Percentiles rank a stretch among this genome's conserved stretches.
Conservation (phyloP, 75 land plant genomes). For the Azolla pinnata region DNA sequence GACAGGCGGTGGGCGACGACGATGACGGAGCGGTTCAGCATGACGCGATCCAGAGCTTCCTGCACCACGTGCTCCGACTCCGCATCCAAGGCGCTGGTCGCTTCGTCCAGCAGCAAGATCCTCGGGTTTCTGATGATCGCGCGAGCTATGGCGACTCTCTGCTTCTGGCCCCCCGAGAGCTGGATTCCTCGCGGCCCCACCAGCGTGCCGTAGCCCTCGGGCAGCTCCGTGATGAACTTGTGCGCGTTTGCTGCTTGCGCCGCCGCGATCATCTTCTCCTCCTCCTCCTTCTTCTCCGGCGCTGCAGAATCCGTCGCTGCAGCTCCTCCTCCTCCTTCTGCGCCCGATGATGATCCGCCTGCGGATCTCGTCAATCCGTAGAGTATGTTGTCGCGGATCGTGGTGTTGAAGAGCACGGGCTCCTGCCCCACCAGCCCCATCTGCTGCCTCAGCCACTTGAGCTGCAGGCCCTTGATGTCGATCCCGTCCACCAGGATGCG, state of each 20-base stretch:
- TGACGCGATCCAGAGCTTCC: conserved; percentile 18
- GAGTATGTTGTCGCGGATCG: conserved; percentile 39
- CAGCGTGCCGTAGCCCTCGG: conserved; percentile 18
- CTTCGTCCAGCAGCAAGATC: conserved; percentile 26
- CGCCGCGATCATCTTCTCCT: conserved; percentile 16
- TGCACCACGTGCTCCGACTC: conserved; percentile 29
- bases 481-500: conserved; percentile 33
- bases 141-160: conserved; percentile 31
- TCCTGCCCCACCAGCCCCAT: conserved; percentile 68
- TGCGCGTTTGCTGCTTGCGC: conserved; percentile 24
- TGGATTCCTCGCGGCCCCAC: conserved; percentile 30
- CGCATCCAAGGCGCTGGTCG: conserved; percentile 26
- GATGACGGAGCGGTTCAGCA: conserved; percentile 19
- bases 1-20: conserved; percentile 27
- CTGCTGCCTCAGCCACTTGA: conserved; percentile 57
- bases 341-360: too few species aligned
- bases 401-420: conserved; percentile 44
- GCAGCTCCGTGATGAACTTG: conserved; percentile 19
- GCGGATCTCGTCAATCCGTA: conserved; percentile 38
- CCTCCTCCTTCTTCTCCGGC: conserved; percentile 2
- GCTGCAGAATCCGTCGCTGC: too few species aligned
- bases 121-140: conserved; percentile 26
- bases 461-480: conserved; percentile 34
- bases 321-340: too few species aligned
- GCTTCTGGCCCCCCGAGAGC: conserved; percentile 34